Evolutionary conservation across 1,139 yeast genomes (phyloP).

Genomic region (Taphrina pruni): DNA sequence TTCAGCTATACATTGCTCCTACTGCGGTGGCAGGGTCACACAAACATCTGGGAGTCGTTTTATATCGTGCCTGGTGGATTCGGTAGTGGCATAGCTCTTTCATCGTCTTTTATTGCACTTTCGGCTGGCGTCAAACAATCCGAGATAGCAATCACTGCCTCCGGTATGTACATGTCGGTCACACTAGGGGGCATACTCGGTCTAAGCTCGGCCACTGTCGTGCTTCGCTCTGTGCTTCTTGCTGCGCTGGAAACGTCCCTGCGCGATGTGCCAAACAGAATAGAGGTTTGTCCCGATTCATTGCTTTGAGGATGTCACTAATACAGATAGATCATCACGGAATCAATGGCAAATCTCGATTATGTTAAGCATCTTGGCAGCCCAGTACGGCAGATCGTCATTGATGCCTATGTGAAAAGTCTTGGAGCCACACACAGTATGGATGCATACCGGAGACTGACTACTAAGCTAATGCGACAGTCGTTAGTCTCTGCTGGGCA

Average conservation of each 20-base stretch:
- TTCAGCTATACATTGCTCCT: slow-evolving; percentile 8
- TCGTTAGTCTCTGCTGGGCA: background rate
- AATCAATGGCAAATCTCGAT: background rate
- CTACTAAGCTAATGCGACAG: background rate
- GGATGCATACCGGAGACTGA: background rate
- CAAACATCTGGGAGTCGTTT: slow-evolving; percentile 25
- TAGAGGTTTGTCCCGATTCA: background rate
- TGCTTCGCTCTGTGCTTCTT: background rate
- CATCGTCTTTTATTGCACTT: slow-evolving; percentile 25
- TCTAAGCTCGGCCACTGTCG: background rate
- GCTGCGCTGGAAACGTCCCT: background rate
- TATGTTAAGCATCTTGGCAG: slow-evolving; percentile 2
- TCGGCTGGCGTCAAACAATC: slow-evolving; percentile 19
- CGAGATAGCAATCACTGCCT: slow-evolving; percentile 22
- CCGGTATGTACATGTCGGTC: slow-evolving; percentile 15
- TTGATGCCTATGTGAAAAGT: slow-evolving; percentile 5
- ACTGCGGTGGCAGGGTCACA: slow-evolving; percentile 27
- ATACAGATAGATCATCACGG: background rate
- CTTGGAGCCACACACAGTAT: slow-evolving; percentile 7
- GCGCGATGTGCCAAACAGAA: background rate
- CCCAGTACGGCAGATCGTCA: background rate
- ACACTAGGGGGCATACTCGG: slow-evolving; percentile 20
- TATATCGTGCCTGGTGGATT: slow-evolving; percentile 32
- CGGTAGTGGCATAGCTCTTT: slow-evolving; percentile 27
- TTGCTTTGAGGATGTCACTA: background rate